Conservation (phyloP, 2,329 filamentous ascomycete genomes). For the Pseudopyrenochaeta lycopersici region DNA sequence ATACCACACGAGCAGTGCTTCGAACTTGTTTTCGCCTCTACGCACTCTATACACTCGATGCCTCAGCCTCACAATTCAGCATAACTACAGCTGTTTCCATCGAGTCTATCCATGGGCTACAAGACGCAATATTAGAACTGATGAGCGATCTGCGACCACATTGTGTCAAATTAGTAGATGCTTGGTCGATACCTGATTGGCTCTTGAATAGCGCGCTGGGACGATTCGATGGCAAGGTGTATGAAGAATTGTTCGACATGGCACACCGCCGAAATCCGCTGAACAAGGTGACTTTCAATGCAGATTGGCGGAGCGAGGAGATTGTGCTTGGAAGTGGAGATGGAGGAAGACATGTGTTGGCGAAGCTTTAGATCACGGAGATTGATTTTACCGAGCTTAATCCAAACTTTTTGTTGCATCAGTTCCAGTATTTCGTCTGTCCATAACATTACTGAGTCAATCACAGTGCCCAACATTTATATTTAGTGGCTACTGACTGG, state of each 20-base stretch:
- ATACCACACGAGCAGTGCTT: constrained; percentile 45
- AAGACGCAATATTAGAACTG: constrained; percentile 53
- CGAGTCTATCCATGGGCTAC: constrained; percentile 53
- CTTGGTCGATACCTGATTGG: constrained; percentile 63
- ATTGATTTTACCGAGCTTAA: no score
- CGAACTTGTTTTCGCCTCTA: constrained; percentile 58
- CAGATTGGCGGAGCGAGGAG: constrained; percentile 59
- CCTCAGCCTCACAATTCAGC: constrained; percentile 56
- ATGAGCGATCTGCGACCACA: constrained; percentile 61
- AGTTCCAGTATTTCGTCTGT: neutral
- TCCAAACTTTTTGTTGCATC: neutral
- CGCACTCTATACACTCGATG: constrained; percentile 58
- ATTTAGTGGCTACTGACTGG: no score
- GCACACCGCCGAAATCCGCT: constrained; percentile 62
- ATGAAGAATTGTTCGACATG: constrained; percentile 62
- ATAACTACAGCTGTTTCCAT: constrained; percentile 54
- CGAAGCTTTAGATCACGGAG: constrained; percentile 30
- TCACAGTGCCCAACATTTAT: no score
- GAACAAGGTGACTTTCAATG: constrained; percentile 61
- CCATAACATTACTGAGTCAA: no score
- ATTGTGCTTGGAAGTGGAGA: constrained; percentile 58
- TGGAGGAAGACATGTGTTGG: constrained; percentile 36
- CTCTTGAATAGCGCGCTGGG: constrained; percentile 62
- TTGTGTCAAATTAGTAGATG: constrained; percentile 61
- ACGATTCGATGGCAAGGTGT: constrained; percentile 61